Evolutionary conservation across 73 alveolate species (phyloP).

Genomic region (Paramecium caudatum): DNA sequence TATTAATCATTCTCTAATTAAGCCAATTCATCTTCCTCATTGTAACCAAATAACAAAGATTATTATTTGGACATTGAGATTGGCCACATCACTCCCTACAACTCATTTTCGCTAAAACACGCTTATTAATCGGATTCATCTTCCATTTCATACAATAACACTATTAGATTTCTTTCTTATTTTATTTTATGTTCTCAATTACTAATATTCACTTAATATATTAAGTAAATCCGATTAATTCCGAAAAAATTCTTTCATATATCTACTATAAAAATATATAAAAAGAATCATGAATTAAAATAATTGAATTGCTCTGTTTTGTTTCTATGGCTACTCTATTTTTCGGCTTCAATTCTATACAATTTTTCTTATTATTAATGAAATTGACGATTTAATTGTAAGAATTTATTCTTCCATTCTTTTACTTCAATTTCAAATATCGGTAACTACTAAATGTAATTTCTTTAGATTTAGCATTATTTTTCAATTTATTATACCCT

Average conservation of each 20-base stretch:
- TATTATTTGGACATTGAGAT: neutral
- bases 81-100: neutral
- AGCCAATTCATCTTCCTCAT: neutral
- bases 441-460: neutral
- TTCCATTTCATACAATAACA: neutral
- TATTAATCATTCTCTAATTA: neutral
- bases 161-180: neutral
- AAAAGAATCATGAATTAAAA: neutral
- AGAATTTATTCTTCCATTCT: conserved; percentile 21
- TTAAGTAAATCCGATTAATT: neutral
- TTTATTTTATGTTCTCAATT: neutral
- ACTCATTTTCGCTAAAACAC: neutral
- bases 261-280: too few relatives aligned
- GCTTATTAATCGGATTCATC: neutral
- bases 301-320: neutral
- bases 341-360: neutral
- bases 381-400: neutral
- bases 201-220: neutral
- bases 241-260: conserved; percentile 44
- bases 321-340: neutral
- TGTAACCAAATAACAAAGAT: neutral
- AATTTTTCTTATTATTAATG: neutral
- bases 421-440: conserved; percentile 14
- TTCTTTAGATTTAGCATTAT: neutral
- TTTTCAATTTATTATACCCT: neutral